Evolutionary conservation across 1,284 basidiomycete genomes (phyloP).

Genomic region (Leucoagaricus sp.): DNA sequence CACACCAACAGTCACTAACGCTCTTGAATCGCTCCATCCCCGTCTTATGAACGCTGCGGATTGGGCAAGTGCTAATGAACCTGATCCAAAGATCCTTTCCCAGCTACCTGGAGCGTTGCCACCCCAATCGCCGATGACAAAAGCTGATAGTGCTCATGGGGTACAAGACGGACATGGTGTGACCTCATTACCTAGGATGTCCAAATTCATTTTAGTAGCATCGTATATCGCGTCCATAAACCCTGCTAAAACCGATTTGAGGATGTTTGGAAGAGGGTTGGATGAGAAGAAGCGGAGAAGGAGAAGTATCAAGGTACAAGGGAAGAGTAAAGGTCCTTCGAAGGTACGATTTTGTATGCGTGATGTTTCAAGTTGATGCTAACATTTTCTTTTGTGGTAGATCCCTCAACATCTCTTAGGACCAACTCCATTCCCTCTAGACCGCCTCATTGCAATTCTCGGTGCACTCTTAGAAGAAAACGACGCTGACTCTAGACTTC

Average conservation of each 20-base stretch:
- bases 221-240: slow-evolving; percentile 88
- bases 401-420: slow-evolving; percentile 77
- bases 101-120: slow-evolving; percentile 19
- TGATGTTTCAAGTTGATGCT: not conserved
- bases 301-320: slow-evolving; percentile 29
- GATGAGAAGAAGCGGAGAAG: slow-evolving; percentile 67
- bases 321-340: slow-evolving; percentile 43
- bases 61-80: slow-evolving; percentile 54
- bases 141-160: not conserved
- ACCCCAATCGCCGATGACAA: slow-evolving; percentile 8
- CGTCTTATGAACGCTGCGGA: slow-evolving; percentile 59
- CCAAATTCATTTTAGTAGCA: slow-evolving; percentile 80
- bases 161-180: slow-evolving; percentile 6
- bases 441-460: slow-evolving; percentile 82
- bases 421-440: slow-evolving; percentile 80
- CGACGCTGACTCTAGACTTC: slow-evolving; percentile 54
- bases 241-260: slow-evolving; percentile 77
- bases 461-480: slow-evolving; percentile 85
- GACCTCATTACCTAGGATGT: slow-evolving; percentile 38
- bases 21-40: slow-evolving; percentile 66
- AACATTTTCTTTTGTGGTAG: not conserved
- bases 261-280: slow-evolving; percentile 76
- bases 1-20: slow-evolving; percentile 56
- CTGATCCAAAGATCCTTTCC: slow-evolving; percentile 37
- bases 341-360: slow-evolving; percentile 41